phyloP scores from a whole-genome alignment of 768 basidiomycete species.

The Mrakia gelida region DNA sequence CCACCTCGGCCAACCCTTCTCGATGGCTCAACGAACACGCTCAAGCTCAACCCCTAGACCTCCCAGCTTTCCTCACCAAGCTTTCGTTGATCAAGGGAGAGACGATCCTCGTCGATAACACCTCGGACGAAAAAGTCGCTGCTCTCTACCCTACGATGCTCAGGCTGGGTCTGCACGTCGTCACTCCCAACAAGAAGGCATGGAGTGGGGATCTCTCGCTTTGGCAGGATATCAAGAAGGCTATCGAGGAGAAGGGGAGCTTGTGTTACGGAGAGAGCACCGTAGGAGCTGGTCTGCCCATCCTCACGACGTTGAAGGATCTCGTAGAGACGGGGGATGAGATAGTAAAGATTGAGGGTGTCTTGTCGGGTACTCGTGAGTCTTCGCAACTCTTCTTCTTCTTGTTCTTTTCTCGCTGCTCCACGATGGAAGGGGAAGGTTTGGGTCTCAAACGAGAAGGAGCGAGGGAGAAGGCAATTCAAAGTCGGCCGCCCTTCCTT shows the following conservation, averaged over 20 bases:
- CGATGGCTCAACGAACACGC: constrained; percentile 26
- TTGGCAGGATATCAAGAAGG: constrained; percentile 63
- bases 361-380: constrained; percentile 79
- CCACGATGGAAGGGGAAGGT: background rate
- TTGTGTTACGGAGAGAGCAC: constrained; percentile 66
- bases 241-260: constrained; percentile 51
- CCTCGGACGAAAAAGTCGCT: constrained; percentile 77
- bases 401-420: too few relatives aligned
- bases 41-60: constrained; percentile 11
- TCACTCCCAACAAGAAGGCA: constrained; percentile 98
- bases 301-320: constrained; percentile 87
- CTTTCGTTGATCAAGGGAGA: constrained; percentile 9
- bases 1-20: constrained; percentile 14
- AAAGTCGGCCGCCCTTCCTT: too few relatives aligned
- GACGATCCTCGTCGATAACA: constrained; percentile 83
- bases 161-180: constrained; percentile 70
- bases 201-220: constrained; percentile 67
- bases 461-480: too few relatives aligned
- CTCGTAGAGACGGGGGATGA: constrained; percentile 88
- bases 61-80: constrained; percentile 13
- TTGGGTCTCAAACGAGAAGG: too few relatives aligned
- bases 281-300: constrained; percentile 91
- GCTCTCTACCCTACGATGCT: constrained; percentile 75
- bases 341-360: constrained; percentile 79
- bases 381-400: background rate